phyloP scores from a whole-genome alignment of 1,139 yeast genomes.

The Entelexis paramagnoliae region DNA sequence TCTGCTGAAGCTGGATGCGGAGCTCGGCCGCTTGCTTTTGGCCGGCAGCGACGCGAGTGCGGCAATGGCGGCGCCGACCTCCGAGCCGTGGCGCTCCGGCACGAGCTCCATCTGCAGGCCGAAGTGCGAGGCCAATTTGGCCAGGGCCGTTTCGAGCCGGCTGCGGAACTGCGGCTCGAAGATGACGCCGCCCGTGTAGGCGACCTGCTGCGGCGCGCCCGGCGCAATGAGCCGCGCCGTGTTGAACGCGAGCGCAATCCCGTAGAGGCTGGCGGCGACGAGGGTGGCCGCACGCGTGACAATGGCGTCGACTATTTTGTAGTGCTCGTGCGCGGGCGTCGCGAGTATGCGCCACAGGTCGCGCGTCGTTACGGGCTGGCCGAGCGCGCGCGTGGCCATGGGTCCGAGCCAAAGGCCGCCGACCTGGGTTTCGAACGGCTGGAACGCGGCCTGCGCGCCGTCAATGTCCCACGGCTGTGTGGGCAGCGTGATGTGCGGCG shows the following conservation, averaged over 20 bases:
- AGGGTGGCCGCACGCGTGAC: constrained; percentile 17
- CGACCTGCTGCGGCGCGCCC: constrained; percentile 10
- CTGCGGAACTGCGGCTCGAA: constrained; percentile 17
- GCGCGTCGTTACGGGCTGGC: constrained; percentile 1
- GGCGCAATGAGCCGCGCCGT: background rate
- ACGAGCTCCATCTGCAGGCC: constrained; percentile 9
- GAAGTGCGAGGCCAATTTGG: background rate
- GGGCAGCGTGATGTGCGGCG: constrained; percentile 13
- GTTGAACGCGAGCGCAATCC: constrained; percentile 1
- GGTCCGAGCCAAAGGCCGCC: constrained; percentile 19
- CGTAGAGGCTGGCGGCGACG: constrained; percentile 17
- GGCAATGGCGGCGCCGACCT: constrained; percentile 21
- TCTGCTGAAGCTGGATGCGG: too few species aligned
- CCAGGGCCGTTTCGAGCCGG: constrained; percentile 8
- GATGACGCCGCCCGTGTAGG: constrained; percentile 21
- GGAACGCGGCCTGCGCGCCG: constrained; percentile 14
- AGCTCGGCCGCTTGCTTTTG: too few species aligned
- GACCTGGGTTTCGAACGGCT: constrained; percentile 20
- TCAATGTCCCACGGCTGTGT: constrained; percentile 11
- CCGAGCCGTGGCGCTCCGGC: constrained; percentile 19
- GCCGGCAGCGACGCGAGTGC: constrained; percentile 3
- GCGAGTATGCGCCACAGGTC: constrained; percentile 14
- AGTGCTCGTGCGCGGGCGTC: background rate
- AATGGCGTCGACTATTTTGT: constrained; percentile 5
- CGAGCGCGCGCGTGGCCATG: constrained; percentile 10